phyloP scores from a whole-genome alignment of 371 early-diverging fungal species.

The Coemansia sp. region DNA sequence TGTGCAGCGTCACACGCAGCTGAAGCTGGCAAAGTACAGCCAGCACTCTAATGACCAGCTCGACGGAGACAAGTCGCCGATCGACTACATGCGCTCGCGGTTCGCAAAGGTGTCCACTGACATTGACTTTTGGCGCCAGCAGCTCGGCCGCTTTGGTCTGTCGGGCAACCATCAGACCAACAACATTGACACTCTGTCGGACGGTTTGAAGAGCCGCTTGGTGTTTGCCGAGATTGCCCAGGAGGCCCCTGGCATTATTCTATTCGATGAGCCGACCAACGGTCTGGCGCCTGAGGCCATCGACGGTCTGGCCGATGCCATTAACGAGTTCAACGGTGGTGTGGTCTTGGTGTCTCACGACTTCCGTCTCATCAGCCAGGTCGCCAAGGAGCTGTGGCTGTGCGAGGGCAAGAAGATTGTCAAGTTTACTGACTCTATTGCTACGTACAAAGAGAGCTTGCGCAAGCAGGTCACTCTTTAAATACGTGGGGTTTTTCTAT shows the following conservation, averaged over 20 bases:
- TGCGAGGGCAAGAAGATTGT: slow-evolving; percentile 83
- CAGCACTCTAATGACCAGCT: slow-evolving; percentile 98
- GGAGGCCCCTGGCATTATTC: slow-evolving; percentile 86
- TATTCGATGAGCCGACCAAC: slow-evolving; percentile 99
- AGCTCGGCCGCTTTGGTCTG: slow-evolving; percentile 92
- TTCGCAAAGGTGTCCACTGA: slow-evolving; percentile 80
- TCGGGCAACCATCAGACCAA: slow-evolving; percentile 91
- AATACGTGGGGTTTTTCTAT: background rate
- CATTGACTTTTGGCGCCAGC: slow-evolving; percentile 81
- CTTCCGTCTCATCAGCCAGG: slow-evolving; percentile 95
- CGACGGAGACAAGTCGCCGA: slow-evolving; percentile 79
- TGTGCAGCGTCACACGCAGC: slow-evolving; percentile 82
- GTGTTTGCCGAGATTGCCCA: slow-evolving; percentile 95
- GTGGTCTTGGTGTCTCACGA: slow-evolving; percentile 99
- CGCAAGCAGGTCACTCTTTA: slow-evolving; percentile 66
- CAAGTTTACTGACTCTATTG: slow-evolving; percentile 79
- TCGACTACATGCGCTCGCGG: slow-evolving; percentile 88
- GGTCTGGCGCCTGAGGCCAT: slow-evolving; percentile 94
- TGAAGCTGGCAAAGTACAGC: slow-evolving; percentile 96
- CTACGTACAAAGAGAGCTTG: slow-evolving; percentile 84
- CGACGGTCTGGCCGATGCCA: slow-evolving; percentile 95
- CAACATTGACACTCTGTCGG: slow-evolving; percentile 84
- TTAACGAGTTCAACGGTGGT: slow-evolving; percentile 94
- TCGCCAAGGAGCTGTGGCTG: slow-evolving; percentile 95
- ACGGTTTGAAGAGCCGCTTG: slow-evolving; percentile 93